Evolutionary conservation across 805 yeast genomes (phyloP).

Genomic region (Scheffersomyces amazonensis): DNA sequence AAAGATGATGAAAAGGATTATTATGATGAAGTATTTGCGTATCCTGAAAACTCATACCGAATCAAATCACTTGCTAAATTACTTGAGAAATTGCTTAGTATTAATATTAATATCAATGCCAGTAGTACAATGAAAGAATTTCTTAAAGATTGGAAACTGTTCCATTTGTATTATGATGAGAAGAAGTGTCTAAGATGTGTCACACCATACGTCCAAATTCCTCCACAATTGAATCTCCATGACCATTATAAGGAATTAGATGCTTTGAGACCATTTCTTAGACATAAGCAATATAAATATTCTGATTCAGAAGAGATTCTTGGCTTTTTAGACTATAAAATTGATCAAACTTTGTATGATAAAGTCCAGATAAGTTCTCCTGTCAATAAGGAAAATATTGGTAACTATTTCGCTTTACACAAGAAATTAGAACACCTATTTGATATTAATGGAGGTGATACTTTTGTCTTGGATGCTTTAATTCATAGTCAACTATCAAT

Average conservation of each 20-base stretch:
- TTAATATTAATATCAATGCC: too few relatives aligned
- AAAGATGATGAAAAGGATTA: too few relatives aligned
- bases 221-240: constrained; percentile 12
- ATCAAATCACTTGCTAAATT: too few relatives aligned
- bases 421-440: constrained; percentile 24
- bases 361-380: background rate
- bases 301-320: constrained; percentile 11
- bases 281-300: background rate
- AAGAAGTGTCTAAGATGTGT: too few relatives aligned
- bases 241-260: constrained; percentile 7
- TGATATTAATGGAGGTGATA: constrained; percentile 55
- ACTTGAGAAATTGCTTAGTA: too few relatives aligned
- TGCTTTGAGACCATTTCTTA: constrained; percentile 1
- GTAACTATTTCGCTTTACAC: constrained; percentile 12
- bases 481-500: constrained; percentile 2
- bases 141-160: too few relatives aligned
- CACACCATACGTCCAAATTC: constrained; percentile 11
- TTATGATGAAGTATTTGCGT: too few relatives aligned
- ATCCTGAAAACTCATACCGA: too few relatives aligned
- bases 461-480: constrained; percentile 16
- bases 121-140: too few relatives aligned
- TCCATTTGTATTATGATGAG: too few relatives aligned
- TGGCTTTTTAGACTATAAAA: constrained; percentile 9
- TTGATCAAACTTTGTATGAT: constrained; percentile 8
- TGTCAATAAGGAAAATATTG: constrained; percentile 10